A percentile compares a stretch with the other conserved stretches of the same genome.
Evolutionary conservation across 495 filamentous ascomycete species (phyloP).

Genomic region (Penicillium soppii): DNA sequence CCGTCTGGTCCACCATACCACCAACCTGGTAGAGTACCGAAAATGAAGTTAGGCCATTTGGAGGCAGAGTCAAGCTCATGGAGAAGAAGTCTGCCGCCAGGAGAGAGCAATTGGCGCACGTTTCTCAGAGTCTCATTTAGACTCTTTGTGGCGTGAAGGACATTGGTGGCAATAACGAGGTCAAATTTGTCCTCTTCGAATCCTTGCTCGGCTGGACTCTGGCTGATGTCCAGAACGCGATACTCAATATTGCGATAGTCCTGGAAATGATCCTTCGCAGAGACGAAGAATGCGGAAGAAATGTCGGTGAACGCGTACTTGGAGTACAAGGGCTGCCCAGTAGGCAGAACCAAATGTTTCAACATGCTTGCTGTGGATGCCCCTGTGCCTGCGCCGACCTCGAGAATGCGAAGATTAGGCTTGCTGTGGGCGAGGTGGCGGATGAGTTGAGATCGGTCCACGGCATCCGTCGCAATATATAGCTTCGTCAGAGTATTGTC

Average conservation of each 20-base stretch:
- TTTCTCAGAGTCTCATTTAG: conserved; percentile 38
- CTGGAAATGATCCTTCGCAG: conserved; percentile 29
- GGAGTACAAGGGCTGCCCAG: not conserved
- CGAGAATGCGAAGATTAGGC: conserved; percentile 32
- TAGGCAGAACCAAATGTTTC: conserved; percentile 3
- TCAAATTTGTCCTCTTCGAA: conserved; percentile 46
- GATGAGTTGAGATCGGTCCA: conserved; percentile 1
- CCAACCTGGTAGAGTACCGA: conserved; percentile 19
- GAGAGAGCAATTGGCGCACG: conserved; percentile 24
- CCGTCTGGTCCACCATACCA: conserved; percentile 28
- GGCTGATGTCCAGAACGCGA: conserved; percentile 43
- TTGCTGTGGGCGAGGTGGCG: conserved; percentile 16
- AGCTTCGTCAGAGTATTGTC: conserved; percentile 10
- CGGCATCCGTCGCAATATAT: not conserved
- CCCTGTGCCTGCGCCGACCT: conserved; percentile 42
- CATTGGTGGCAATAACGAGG: conserved; percentile 45
- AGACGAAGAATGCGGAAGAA: conserved; percentile 43
- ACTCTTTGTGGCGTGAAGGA: conserved; percentile 31
- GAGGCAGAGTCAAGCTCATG: not conserved
- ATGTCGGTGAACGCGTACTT: conserved; percentile 49
- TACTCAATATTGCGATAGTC: conserved; percentile 38
- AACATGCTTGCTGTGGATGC: conserved; percentile 19
- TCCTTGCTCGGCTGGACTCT: conserved; percentile 45
- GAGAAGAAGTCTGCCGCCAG: not conserved
- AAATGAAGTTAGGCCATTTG: conserved; percentile 1